phyloP scores from a whole-genome alignment of 257 asterid genomes.

The Fraxinus anomala region DNA sequence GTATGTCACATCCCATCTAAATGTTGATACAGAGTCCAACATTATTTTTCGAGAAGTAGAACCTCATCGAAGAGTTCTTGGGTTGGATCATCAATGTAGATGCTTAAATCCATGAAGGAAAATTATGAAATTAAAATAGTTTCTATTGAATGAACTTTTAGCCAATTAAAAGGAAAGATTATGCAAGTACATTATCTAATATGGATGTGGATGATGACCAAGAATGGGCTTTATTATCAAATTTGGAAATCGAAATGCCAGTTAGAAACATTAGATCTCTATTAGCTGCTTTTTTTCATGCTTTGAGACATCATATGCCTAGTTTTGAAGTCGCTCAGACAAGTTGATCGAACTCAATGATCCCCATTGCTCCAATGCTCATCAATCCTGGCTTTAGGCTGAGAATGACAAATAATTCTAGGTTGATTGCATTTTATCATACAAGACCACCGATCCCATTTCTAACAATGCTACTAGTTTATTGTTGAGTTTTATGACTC shows the following conservation, averaged over 20 bases:
- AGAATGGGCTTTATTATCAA: conserved; percentile 47
- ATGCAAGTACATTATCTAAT: conserved; percentile 45
- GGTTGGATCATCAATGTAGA: conserved; percentile 53
- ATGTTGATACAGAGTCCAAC: conserved; percentile 22
- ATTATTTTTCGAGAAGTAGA: conserved; percentile 48
- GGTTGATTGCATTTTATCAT: conserved; percentile 74
- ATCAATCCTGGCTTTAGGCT: conserved; percentile 65
- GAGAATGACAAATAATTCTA: conserved; percentile 63
- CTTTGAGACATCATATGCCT: conserved; percentile 20
- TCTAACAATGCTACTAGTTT: conserved; percentile 84
- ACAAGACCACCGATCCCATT: conserved; percentile 98
- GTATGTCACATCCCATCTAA: conserved; percentile 45
- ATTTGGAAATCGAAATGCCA: conserved; percentile 44
- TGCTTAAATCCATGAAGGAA: conserved; percentile 45
- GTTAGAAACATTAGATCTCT: conserved; percentile 57
- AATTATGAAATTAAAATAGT: conserved; percentile 45
- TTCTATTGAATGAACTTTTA: conserved; percentile 30
- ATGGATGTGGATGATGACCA: conserved; percentile 65
- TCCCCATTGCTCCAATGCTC: conserved; percentile 75
- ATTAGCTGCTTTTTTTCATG: conserved; percentile 50
- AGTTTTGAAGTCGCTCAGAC: conserved; percentile 67
- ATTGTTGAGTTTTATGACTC: conserved; percentile 1
- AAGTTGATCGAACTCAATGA: conserved; percentile 67
- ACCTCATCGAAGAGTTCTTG: conserved; percentile 66
- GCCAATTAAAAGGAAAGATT: conserved; percentile 46